Base-by-base conservation (phyloP, 805 yeast genomes). In the Vanderwaltozyma verrucispora region DNA sequence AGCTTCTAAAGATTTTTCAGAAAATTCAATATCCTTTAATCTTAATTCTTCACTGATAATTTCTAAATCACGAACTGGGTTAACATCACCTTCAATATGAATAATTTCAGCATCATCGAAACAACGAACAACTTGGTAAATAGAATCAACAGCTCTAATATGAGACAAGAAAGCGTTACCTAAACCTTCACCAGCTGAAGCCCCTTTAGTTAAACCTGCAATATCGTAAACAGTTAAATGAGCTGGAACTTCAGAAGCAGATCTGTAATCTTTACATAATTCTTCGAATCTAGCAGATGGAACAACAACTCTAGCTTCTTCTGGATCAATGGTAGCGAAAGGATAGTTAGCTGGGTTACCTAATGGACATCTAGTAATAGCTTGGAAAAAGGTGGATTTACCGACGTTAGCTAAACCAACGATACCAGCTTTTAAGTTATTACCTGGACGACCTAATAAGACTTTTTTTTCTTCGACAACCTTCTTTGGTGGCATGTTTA, bases 161-260 rank as follows among this genome's bases (percentile, higher is more conserved):
- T 92, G 88, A 50, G 95, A 80, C 68, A 92, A 76, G 74, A 92
- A 92, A 46, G 95, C 94, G 64, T 92, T 92, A 59, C 98, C 98
- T 49, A 92, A 76, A 61, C 98, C 98, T 67, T 87, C 96, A 63
- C 97, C 97, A 38, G 83, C 80, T 43, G 86, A 77, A 28, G 97
- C 96, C 67, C 96, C 96, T 67, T 85, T 85, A 48, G 97, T 89
- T 60, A 92, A 72, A 63, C 98, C 98, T 42, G 98, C 98, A 65
- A 92, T 92, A 68, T 92, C 98, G 57, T 84, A 87, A 41, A 92
- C 77, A 41, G 96, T 89, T 63, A 89, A 77, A 59, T 72, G 80
- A 14, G 97, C 96, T 42, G 96, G 96, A 42, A 89, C 87, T 59
- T 77, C 77, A 51, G 82, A 74, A 54, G 85, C 82, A 43, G 96